Evolutionary conservation across 345 rosid species (phyloP).

Genomic region (Hypericum perforatum): DNA sequence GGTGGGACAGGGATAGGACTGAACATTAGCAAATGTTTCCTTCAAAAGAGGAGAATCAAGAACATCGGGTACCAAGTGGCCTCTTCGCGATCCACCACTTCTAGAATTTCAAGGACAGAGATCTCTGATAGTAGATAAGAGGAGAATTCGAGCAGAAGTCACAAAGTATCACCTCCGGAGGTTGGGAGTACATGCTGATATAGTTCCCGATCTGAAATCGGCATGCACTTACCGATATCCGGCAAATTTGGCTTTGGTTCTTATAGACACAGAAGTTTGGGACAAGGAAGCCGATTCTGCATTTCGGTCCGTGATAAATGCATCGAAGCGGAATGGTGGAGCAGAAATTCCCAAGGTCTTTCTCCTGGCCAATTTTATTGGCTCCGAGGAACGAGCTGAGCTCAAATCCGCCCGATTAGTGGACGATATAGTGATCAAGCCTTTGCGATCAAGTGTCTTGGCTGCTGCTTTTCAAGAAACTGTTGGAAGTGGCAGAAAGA

Average conservation of each 20-base stretch:
- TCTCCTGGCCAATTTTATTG: slow-evolving; percentile 40
- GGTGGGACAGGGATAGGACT: slow-evolving; percentile 98
- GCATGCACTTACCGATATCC: slow-evolving; percentile 23
- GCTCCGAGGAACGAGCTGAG: slow-evolving; percentile 31
- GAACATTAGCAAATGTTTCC: slow-evolving; percentile 73
- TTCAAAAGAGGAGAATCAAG: slow-evolving; percentile 41
- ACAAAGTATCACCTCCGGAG: slow-evolving; percentile 64
- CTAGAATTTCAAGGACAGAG: slow-evolving; percentile 47
- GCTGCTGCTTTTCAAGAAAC: slow-evolving; percentile 65
- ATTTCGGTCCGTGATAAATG: slow-evolving; percentile 25
- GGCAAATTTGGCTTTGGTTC: slow-evolving; percentile 39
- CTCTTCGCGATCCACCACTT: slow-evolving; percentile 32
- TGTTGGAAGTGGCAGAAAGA: slow-evolving; percentile 47
- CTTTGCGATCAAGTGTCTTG: slow-evolving; percentile 59
- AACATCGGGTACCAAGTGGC: slow-evolving; percentile 34
- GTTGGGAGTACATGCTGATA: slow-evolving; percentile 47
- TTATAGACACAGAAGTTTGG: slow-evolving; percentile 75
- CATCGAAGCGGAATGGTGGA: slow-evolving; percentile 16
- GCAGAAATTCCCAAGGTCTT: slow-evolving; percentile 39
- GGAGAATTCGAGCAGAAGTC: slow-evolving; percentile 68
- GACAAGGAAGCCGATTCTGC: slow-evolving; percentile 31
- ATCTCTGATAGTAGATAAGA: slow-evolving; percentile 69
- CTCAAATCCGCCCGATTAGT: slow-evolving; percentile 45
- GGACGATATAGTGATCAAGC: slow-evolving; percentile 55
- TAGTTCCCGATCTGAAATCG: slow-evolving; percentile 31